Evolutionary conservation across 2,329 filamentous ascomycete genomes (phyloP), one percentile per base, ranked within the genome.

Genomic region (Colletotrichum noveboracense): DNA sequence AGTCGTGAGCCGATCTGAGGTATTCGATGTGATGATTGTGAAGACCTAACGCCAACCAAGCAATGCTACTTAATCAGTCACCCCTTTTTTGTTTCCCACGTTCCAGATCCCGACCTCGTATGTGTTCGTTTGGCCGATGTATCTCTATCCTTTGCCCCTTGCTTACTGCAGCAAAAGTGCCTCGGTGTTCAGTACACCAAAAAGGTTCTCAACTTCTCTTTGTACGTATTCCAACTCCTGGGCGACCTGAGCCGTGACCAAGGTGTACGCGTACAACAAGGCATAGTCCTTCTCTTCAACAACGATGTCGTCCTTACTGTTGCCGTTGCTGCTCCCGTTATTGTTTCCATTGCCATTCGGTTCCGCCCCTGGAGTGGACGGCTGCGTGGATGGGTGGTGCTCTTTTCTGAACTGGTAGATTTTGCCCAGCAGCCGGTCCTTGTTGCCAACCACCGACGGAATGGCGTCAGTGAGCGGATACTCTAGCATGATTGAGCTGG

Each of bases 401-500:
- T 93, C 92, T 82, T 94, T 93, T 71, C 96, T 89, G 84, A 97
- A 98, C 80, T 94, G 92, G 80, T 97, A 97, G 52, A 98, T 94
- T 85, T 95, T 96, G 24, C 95, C 94, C 26, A 99, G 88, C 61
- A 98, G 87, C 74, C 94, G 89, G 82, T 99, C 96, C 77, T 97
- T 91, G 55, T 93, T 92, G 82, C 94, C 92, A 66, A 94, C 92
- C 36, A 97, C 94, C 76, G 93, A 96, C 0, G 97, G 97, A 56
- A 98, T 89, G 14, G 94, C 95, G 81, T 98, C 96, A 43, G 94
- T 96, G 74, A 99, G 89, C 1, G 97, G 96, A 80, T 98, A 98
- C 85, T 98, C 96, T 10, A 98, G 90, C 88, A 98, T 98, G 86
- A 98, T 92, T 16, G 95, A 98, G 56, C 94, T 97, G 2, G 97